Conservation (phyloP, 2,329 filamentous ascomycete species). For the Stromatinia cepivora region DNA sequence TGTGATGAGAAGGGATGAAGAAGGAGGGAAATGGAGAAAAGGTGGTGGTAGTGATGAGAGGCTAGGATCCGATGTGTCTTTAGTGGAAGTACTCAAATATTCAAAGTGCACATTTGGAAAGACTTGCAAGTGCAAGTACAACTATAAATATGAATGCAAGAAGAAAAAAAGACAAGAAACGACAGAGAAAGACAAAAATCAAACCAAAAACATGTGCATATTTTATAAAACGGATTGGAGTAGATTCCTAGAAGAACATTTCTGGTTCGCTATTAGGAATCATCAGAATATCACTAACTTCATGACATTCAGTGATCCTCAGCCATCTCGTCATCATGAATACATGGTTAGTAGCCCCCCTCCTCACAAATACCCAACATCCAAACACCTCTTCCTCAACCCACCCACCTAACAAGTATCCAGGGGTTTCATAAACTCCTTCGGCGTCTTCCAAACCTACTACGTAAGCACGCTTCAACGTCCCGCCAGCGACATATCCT, state of each 20-base stretch:
- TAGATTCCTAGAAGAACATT: background rate
- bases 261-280: background rate
- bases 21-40: background rate
- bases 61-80: too few relatives aligned
- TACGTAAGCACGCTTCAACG: conserved; percentile 42
- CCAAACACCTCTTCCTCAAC: background rate
- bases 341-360: conserved; percentile 32
- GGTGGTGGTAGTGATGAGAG: background rate
- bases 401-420: conserved; percentile 22
- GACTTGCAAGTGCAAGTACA: background rate
- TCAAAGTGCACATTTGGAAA: too few relatives aligned
- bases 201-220: background rate
- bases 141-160: background rate
- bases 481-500: conserved; percentile 45
- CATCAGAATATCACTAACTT: background rate
- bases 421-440: conserved; percentile 44
- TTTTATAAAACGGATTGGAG: background rate
- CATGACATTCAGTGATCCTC: conserved; percentile 26
- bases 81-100: background rate
- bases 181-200: background rate
- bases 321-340: conserved; percentile 39
- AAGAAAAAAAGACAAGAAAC: background rate
- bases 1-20: background rate
- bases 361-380: background rate
- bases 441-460: conserved; percentile 49